Percentiles rank a stretch among this genome's conserved stretches.
phyloP scores from a whole-genome alignment of 331 rosid species.

The Quercus tomentella region DNA sequence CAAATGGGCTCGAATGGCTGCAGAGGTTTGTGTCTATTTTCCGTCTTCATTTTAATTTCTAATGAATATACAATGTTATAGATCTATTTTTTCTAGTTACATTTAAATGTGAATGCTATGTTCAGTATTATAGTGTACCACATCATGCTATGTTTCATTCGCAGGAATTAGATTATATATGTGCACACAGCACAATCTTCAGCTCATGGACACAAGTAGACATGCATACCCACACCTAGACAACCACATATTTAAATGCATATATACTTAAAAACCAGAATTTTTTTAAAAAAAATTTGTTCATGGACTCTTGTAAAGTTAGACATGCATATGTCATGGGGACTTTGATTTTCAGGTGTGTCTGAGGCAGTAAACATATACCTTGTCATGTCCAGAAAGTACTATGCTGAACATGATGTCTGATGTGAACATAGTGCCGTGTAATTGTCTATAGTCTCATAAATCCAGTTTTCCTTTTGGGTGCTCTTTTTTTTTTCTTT shows the following conservation, averaged over 20 bases:
- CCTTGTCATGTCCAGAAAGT: neutral
- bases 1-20: slow-evolving; percentile 92
- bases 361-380: neutral
- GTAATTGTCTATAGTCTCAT: neutral
- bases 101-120: neutral
- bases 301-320: neutral
- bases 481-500: too few species aligned
- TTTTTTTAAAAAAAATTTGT: fast-evolving
- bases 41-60: neutral
- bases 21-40: slow-evolving; percentile 21
- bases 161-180: neutral
- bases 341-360: neutral
- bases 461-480: neutral
- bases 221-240: neutral
- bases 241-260: neutral
- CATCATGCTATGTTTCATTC: neutral
- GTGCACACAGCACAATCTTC: neutral
- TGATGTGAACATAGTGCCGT: neutral
- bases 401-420: neutral
- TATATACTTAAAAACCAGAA: neutral
- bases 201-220: neutral
- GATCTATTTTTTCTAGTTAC: slow-evolving; percentile 4
- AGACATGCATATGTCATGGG: neutral
- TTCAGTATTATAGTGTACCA: neutral
- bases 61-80: neutral